Conservation (phyloP, 2,329 filamentous ascomycete species). For the Fusarium penzigii region DNA sequence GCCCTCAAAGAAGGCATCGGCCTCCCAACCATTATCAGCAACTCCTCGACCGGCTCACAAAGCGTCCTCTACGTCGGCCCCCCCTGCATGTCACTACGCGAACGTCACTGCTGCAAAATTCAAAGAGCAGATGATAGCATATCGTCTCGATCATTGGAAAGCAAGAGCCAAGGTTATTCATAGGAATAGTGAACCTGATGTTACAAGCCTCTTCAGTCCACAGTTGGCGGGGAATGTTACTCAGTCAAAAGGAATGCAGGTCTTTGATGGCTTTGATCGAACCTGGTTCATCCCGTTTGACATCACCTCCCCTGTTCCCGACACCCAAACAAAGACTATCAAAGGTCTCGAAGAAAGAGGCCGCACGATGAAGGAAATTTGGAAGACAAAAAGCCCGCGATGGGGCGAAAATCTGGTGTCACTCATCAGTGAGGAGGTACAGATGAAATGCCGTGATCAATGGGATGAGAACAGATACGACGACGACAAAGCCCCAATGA, state of each 20-base stretch:
- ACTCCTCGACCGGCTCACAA: constrained; percentile 1
- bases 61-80: neutral
- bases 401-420: neutral
- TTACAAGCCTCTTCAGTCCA: constrained; percentile 22
- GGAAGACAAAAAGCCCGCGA: neutral
- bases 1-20: neutral
- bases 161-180: constrained; percentile 21
- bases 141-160: constrained; percentile 20
- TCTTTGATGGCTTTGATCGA: constrained; percentile 27
- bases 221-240: constrained; percentile 7
- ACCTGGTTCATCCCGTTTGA: constrained; percentile 26
- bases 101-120: constrained; percentile 8
- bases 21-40: neutral
- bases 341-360: constrained; percentile 8
- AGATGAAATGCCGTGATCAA: constrained; percentile 12
- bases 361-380: constrained; percentile 5
- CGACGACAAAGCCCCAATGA: constrained; percentile 1
- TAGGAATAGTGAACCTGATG: constrained; percentile 15
- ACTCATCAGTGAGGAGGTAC: constrained; percentile 17
- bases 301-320: constrained; percentile 9
- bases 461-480: constrained; percentile 16
- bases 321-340: constrained; percentile 5
- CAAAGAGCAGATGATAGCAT: constrained; percentile 19
- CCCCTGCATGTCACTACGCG: neutral
- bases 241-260: constrained; percentile 7